Percentiles rank a stretch among this genome's conserved stretches.
Evolutionary conservation across 805 yeast genomes (phyloP).

Genomic region (Starmerella vitae): DNA sequence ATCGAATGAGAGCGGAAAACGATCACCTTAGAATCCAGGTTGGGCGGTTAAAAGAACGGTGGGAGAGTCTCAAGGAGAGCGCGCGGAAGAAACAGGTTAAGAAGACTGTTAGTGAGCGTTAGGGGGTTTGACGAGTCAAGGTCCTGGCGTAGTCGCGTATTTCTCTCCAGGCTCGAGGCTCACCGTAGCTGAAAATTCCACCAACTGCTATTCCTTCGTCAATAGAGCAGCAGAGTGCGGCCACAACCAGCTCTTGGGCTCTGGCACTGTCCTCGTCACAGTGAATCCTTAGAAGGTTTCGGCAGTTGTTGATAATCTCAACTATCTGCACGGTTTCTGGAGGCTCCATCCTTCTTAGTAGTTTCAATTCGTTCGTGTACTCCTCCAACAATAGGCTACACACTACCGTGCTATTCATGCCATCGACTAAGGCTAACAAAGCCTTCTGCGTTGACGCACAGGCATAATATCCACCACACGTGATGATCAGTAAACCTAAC

Average conservation of each 20-base stretch:
- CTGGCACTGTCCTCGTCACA: not conserved
- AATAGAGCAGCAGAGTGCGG: conserved; percentile 1
- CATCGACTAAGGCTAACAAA: not conserved
- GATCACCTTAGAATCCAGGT: conserved; percentile 31
- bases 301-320: not conserved
- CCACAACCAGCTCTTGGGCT: not conserved
- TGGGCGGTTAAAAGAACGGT: conserved; percentile 37
- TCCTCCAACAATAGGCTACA: not conserved
- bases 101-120: not conserved
- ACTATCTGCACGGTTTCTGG: not conserved
- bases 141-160: not conserved
- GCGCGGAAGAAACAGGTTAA: conserved; percentile 36
- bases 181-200: not conserved
- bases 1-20: conserved; percentile 22
- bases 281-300: not conserved
- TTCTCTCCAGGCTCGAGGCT: not conserved
- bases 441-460: not conserved
- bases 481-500: too few relatives aligned
- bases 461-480: not conserved
- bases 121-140: not conserved
- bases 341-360: not conserved
- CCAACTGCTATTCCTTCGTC: not conserved
- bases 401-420: not conserved
- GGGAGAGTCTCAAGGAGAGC: conserved; percentile 54
- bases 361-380: not conserved